Evolutionary conservation across 2,329 filamentous ascomycete species (phyloP).

Genomic region (Fusarium duplospermum): DNA sequence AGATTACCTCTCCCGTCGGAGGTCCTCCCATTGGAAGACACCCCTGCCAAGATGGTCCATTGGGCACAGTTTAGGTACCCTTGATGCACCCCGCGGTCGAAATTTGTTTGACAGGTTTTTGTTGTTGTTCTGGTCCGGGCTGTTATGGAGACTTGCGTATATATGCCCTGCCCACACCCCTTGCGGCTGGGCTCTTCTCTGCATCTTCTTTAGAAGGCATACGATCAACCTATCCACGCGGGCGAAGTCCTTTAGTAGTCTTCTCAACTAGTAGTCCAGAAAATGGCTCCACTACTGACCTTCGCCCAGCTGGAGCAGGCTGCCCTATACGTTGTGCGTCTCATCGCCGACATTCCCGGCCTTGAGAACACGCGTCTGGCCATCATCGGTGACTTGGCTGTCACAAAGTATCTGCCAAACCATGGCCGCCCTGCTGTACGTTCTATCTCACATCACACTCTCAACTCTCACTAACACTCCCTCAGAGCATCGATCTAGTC

Average conservation of each 20-base stretch:
- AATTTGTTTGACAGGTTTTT: not conserved
- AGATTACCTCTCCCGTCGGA: conserved; percentile 26
- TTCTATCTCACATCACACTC: not conserved
- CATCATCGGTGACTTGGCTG: conserved; percentile 43
- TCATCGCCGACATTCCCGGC: conserved; percentile 68
- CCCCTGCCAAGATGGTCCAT: conserved; percentile 13
- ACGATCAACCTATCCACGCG: conserved; percentile 5
- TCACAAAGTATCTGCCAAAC: conserved; percentile 43
- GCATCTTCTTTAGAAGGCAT: not conserved
- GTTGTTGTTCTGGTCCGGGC: not conserved
- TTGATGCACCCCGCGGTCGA: conserved; percentile 22
- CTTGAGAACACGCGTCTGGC: conserved; percentile 45
- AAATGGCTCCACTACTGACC: conserved; percentile 42
- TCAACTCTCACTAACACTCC: not conserved
- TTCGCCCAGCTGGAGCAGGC: conserved; percentile 70
- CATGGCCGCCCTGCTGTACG: conserved; percentile 33
- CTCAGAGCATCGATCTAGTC: conserved; percentile 45
- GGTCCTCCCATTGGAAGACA: conserved; percentile 23
- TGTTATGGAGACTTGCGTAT: conserved; percentile 1
- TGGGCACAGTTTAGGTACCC: conserved; percentile 32
- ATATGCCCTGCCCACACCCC: conserved; percentile 7
- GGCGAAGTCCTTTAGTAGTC: conserved; percentile 32
- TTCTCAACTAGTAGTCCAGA: conserved; percentile 30
- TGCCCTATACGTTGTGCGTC: conserved; percentile 88
- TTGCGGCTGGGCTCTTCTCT: not conserved